These are phyloP conservation scores for Botrytis squamosa DNA, from an alignment of 2,329 filamentous ascomycete species.

Conservation along the genomic window DNA sequence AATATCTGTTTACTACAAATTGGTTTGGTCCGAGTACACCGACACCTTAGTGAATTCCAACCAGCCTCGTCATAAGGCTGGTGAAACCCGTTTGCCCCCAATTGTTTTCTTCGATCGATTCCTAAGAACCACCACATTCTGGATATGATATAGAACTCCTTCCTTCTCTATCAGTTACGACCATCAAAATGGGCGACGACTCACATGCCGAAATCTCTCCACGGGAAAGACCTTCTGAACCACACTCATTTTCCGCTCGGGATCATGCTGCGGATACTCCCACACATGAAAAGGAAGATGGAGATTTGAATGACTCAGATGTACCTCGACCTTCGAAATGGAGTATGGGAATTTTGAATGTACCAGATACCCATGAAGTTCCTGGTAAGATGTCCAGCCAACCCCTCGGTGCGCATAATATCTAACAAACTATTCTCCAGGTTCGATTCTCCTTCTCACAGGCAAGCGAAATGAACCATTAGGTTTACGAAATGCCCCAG, in stretches of 20 bases:
- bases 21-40: background rate
- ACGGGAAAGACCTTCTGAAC: slow-evolving; percentile 8
- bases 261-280: slow-evolving; percentile 25
- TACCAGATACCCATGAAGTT: slow-evolving; percentile 78
- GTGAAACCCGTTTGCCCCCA: background rate
- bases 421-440: slow-evolving; percentile 39
- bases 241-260: slow-evolving; percentile 31
- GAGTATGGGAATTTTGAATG: slow-evolving; percentile 80
- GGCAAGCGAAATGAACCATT: slow-evolving; percentile 50
- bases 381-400: slow-evolving; percentile 58
- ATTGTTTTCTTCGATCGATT: background rate
- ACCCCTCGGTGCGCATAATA: no score
- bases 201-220: background rate
- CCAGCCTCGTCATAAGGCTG: slow-evolving; percentile 4
- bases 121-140: background rate
- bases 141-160: slow-evolving; percentile 9
- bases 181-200: slow-evolving; percentile 6
- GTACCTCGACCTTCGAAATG: slow-evolving; percentile 45
- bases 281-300: slow-evolving; percentile 16
- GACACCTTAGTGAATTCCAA: background rate
- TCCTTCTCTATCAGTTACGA: background rate
- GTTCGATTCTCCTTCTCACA: slow-evolving; percentile 58
- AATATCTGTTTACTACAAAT: background rate
- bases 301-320: slow-evolving; percentile 21
- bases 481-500: slow-evolving; percentile 40